A percentile compares a stretch with the other conserved stretches of the same genome.
Conservation (phyloP, 768 basidiomycete genomes). For the Naematelia encephala region DNA sequence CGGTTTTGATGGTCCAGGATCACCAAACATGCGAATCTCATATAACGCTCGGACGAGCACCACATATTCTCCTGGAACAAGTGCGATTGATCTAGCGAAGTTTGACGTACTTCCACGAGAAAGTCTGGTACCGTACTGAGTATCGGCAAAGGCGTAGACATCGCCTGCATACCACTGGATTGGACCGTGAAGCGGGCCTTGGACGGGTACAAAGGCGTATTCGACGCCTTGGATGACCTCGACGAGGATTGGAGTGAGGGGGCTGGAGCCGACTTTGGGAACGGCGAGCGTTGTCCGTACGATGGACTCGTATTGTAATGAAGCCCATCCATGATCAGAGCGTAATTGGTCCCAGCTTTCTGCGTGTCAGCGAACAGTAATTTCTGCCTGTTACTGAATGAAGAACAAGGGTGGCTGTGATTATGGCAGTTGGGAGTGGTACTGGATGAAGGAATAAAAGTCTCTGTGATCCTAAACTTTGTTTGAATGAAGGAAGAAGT, state of each 20-base stretch:
- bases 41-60: slow-evolving; percentile 77
- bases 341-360: slow-evolving; percentile 69
- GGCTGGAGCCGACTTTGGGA: slow-evolving; percentile 52
- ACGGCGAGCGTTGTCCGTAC: slow-evolving; percentile 65
- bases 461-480: not conserved
- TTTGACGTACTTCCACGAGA: slow-evolving; percentile 20
- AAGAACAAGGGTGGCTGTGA: too few relatives aligned
- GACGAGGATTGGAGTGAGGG: slow-evolving; percentile 58
- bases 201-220: slow-evolving; percentile 63
- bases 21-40: slow-evolving; percentile 85
- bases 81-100: slow-evolving; percentile 57
- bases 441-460: too few relatives aligned
- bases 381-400: too few relatives aligned
- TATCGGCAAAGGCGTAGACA: slow-evolving; percentile 65
- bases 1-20: slow-evolving; percentile 56
- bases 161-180: slow-evolving; percentile 78
- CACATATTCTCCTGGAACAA: slow-evolving; percentile 60
- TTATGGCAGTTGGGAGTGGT: too few relatives aligned
- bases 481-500: too few relatives aligned
- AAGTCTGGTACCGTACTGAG: slow-evolving; percentile 3
- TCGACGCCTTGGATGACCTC: slow-evolving; percentile 70
- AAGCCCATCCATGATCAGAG: slow-evolving; percentile 79
- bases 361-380: slow-evolving; percentile 4
- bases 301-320: slow-evolving; percentile 72
- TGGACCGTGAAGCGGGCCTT: slow-evolving; percentile 22